phyloP scores from a whole-genome alignment of 345 rosid species.

The Salix koriyanagi region DNA sequence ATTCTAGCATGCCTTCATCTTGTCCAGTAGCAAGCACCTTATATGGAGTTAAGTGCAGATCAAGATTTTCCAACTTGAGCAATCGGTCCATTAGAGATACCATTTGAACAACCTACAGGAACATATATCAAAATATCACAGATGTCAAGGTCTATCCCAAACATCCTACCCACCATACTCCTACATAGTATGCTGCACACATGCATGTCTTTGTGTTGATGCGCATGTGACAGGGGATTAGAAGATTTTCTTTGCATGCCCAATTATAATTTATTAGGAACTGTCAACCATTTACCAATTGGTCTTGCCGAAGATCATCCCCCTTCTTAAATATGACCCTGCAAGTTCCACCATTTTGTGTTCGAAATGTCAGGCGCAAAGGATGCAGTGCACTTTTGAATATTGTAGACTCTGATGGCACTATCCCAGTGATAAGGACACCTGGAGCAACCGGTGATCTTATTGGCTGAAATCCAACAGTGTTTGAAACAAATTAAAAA shows the following conservation, averaged over 20 bases:
- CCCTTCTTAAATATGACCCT: conserved; percentile 93
- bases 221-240: background rate
- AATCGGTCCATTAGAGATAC: conserved; percentile 98
- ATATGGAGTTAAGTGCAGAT: conserved; percentile 83
- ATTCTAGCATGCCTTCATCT: conserved; percentile 98
- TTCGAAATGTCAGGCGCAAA: conserved; percentile 77
- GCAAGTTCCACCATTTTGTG: conserved; percentile 69
- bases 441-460: conserved; percentile 82
- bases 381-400: conserved; percentile 93
- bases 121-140: conserved; percentile 22
- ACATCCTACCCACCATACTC: background rate
- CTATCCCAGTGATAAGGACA: conserved; percentile 79
- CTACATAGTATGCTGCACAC: background rate
- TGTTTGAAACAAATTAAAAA: conserved; percentile 10
- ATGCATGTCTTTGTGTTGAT: background rate
- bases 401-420: conserved; percentile 88
- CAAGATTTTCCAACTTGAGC: conserved; percentile 92
- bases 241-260: background rate
- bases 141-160: conserved; percentile 2
- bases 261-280: background rate
- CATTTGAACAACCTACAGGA: conserved; percentile 90
- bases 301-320: conserved; percentile 98
- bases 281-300: conserved; percentile 53
- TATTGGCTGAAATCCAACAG: conserved; percentile 60
- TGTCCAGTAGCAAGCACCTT: conserved; percentile 96